Percentiles rank a stretch among this genome's conserved stretches.
Evolutionary conservation across 306 rosid genomes (phyloP).

Genomic region (Luffa aegyptiaca): DNA sequence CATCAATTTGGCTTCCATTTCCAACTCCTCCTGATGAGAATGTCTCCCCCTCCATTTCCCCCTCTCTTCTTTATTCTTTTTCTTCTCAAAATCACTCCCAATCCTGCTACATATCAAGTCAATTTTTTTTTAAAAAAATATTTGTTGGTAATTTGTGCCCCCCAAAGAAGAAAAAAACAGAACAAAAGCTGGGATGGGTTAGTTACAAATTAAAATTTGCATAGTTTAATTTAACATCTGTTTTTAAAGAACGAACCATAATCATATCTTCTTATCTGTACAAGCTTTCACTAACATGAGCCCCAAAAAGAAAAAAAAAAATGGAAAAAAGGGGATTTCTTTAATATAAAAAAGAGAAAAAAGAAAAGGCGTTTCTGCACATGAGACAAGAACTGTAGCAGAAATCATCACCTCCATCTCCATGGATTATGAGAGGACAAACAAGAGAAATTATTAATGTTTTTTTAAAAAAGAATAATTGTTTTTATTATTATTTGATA

Average conservation of each 20-base stretch:
- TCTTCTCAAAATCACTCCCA: neutral
- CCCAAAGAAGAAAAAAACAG: too few relatives aligned
- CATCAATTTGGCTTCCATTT: slow-evolving; percentile 43
- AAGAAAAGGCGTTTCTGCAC: slow-evolving; percentile 21
- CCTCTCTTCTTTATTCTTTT: neutral
- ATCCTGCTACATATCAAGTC: neutral
- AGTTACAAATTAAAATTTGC: neutral
- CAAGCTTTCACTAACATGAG: slow-evolving; percentile 26
- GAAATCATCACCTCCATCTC: slow-evolving; percentile 59
- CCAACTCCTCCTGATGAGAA: neutral
- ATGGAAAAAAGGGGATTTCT: slow-evolving; percentile 9
- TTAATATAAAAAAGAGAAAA: neutral
- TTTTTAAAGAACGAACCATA: neutral
- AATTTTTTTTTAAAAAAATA: too few relatives aligned
- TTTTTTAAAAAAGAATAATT: slow-evolving; percentile 1
- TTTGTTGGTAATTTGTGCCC: too few relatives aligned
- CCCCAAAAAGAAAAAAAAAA: slow-evolving; percentile 34
- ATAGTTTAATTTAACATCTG: neutral
- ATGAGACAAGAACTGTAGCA: slow-evolving; percentile 62
- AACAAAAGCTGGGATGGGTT: neutral
- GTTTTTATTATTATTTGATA: slow-evolving; percentile 17
- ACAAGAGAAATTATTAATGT: slow-evolving; percentile 9
- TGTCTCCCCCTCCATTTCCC: slow-evolving; percentile 56
- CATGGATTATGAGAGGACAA: slow-evolving; percentile 17
- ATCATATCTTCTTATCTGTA: slow-evolving; percentile 1